These are phyloP conservation scores for Epichloe elymi DNA, from an alignment of 2,329 filamentous ascomycete genomes.

Conservation along the genomic window DNA sequence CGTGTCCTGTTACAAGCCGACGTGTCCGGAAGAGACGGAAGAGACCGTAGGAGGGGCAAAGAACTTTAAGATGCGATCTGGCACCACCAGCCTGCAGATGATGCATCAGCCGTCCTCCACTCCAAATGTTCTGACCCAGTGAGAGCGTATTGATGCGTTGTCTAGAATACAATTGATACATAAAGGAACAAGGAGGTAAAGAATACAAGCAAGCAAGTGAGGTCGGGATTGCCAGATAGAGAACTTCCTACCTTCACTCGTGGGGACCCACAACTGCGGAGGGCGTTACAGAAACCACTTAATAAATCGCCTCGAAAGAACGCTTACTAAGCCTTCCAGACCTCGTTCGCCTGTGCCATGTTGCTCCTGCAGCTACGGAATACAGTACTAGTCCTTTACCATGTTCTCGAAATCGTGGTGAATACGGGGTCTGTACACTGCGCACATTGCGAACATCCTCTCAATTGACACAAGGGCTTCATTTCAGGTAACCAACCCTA, in stretches of 20 bases:
- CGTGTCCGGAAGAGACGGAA: background rate
- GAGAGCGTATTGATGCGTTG: background rate
- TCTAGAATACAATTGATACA: too few species aligned
- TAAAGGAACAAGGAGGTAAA: too few species aligned
- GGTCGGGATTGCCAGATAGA: too few species aligned
- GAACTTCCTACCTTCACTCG: too few species aligned
- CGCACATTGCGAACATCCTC: background rate
- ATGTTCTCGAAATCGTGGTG: background rate
- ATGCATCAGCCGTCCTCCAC: background rate
- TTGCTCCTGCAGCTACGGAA: background rate
- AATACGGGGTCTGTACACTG: background rate
- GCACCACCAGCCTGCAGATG: background rate
- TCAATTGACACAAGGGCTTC: background rate
- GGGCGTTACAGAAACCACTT: background rate
- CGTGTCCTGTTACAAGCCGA: background rate
- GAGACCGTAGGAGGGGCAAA: background rate
- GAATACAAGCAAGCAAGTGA: too few species aligned
- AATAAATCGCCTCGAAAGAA: background rate
- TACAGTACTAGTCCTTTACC: background rate
- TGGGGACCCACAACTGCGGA: too few species aligned
- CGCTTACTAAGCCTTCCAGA: background rate
- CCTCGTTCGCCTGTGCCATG: background rate
- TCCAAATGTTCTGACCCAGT: background rate
- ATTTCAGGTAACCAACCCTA: background rate
- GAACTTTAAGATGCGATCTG: background rate